Percentiles rank a stretch among this genome's conserved stretches.
These are phyloP conservation scores for Dalbergia oliveri DNA, from an alignment of 306 rosid species.

Conservation along the genomic window DNA sequence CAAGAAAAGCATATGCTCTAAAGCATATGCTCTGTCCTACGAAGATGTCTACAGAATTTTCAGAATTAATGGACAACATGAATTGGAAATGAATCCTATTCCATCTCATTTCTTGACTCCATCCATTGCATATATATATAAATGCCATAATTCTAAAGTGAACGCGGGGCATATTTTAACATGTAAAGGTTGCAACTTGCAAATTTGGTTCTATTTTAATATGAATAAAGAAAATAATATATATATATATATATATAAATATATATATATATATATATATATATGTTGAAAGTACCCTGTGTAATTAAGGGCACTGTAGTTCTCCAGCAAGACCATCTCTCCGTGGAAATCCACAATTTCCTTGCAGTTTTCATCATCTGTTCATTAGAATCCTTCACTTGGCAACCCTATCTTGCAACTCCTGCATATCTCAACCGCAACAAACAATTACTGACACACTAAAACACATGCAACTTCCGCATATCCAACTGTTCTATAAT, in stretches of 20 bases:
- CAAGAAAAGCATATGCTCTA: conserved; percentile 38
- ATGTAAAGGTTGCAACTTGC: conserved; percentile 29
- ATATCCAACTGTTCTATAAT: not conserved
- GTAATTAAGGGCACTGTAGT: conserved; percentile 95
- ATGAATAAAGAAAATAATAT: not conserved
- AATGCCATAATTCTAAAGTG: conserved; percentile 32
- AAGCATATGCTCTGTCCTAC: no score
- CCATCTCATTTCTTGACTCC: conserved; percentile 27
- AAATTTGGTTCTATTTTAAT: not conserved
- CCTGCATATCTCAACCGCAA: conserved; percentile 66
- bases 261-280: no score
- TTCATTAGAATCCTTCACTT: conserved; percentile 74
- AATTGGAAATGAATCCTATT: conserved; percentile 42
- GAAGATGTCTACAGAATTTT: conserved; percentile 47
- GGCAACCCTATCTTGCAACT: conserved; percentile 88
- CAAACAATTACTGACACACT: not conserved
- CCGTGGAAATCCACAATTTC: conserved; percentile 99
- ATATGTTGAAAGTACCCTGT: conserved; percentile 75
- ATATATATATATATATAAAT: not conserved
- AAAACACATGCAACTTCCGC: not conserved
- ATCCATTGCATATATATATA: conserved; percentile 19
- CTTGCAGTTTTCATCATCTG: conserved; percentile 77
- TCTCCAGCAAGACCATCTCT: conserved; percentile 98
- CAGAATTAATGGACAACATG: conserved; percentile 41
- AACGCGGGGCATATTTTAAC: conserved; percentile 23